Conservation (phyloP, 768 basidiomycete species). For the Hemileccinum rubropunctum region DNA sequence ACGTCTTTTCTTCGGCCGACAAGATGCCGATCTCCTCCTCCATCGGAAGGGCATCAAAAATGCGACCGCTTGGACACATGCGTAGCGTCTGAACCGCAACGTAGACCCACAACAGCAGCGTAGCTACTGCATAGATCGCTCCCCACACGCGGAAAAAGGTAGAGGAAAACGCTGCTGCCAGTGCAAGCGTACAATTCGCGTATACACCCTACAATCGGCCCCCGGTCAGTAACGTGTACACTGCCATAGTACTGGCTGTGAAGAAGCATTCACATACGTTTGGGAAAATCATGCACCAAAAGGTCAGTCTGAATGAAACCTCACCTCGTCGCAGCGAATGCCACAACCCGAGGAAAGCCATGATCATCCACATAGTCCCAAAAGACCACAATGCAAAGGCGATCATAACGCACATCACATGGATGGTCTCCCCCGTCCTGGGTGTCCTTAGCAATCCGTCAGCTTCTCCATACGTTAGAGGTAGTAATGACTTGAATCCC, state of each 20-base stretch:
- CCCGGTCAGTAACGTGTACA: background rate
- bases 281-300: conserved; percentile 72
- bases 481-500: conserved; percentile 38
- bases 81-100: conserved; percentile 44
- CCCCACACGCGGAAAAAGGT: conserved; percentile 57
- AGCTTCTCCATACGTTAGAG: conserved; percentile 32
- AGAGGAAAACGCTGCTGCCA: conserved; percentile 50
- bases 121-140: conserved; percentile 48
- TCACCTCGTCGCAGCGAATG: conserved; percentile 39
- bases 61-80: conserved; percentile 33
- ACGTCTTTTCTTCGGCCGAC: conserved; percentile 3
- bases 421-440: conserved; percentile 38
- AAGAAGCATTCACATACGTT: conserved; percentile 42
- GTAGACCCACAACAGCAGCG: conserved; percentile 51
- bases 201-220: conserved; percentile 51
- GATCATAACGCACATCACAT: conserved; percentile 44
- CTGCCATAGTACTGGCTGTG: too few relatives aligned
- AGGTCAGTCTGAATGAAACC: conserved; percentile 53
- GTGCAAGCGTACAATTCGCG: conserved; percentile 57
- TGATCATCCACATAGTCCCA: conserved; percentile 61
- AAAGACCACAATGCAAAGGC: conserved; percentile 60
- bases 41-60: conserved; percentile 44
- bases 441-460: conserved; percentile 34
- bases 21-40: conserved; percentile 27
- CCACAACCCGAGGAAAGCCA: conserved; percentile 49